phyloP scores from a whole-genome alignment of 768 basidiomycete species.

The Leccinum uliginosum region DNA sequence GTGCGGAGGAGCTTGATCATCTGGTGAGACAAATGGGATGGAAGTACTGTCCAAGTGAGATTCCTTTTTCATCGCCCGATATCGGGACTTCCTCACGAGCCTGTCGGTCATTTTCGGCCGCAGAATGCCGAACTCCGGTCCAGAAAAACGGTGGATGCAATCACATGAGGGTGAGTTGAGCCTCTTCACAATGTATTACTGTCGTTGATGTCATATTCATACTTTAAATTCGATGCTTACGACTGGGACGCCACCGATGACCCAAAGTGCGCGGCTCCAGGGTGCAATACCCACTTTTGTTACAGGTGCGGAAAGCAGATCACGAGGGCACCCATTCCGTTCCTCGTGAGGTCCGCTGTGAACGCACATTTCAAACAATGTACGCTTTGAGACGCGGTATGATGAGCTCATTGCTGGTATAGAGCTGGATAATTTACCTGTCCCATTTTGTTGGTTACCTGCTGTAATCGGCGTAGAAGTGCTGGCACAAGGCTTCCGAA shows the following conservation, averaged over 20 bases:
- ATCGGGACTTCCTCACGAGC: background rate
- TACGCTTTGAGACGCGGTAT: constrained; percentile 8
- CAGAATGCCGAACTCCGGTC: constrained; percentile 44
- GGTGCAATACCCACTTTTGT: constrained; percentile 56
- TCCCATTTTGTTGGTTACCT: background rate
- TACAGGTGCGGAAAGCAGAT: constrained; percentile 48
- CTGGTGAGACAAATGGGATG: constrained; percentile 51
- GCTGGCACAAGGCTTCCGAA: background rate
- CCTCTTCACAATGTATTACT: background rate
- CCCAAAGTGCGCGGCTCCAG: constrained; percentile 49
- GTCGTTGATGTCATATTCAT: background rate
- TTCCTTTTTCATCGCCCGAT: background rate
- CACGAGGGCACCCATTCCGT: constrained; percentile 31
- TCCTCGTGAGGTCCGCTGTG: constrained; percentile 31
- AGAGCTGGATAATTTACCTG: background rate
- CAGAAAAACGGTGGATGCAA: constrained; percentile 54
- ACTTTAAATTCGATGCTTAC: background rate
- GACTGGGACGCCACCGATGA: background rate
- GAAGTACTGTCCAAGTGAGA: constrained; percentile 58
- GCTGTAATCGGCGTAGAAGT: background rate
- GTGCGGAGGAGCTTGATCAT: constrained; percentile 46
- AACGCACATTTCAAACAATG: constrained; percentile 34
- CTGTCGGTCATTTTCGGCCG: background rate
- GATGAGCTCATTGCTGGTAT: background rate
- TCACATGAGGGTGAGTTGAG: constrained; percentile 50